Base-by-base conservation (phyloP, 345 rosid genomes). In the Hevea brasiliensis region DNA sequence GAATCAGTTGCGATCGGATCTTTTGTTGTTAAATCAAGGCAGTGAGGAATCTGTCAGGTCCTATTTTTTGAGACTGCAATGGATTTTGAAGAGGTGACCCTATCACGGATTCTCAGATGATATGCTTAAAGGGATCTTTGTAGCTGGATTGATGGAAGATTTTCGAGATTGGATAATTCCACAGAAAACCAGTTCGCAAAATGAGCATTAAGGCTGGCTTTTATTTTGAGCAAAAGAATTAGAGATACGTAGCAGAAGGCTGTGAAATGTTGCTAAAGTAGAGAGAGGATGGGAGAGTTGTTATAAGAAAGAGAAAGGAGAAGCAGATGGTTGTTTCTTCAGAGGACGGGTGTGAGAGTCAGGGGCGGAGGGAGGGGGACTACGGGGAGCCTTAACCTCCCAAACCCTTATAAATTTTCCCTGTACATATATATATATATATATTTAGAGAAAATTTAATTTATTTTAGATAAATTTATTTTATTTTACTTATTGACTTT, bases 51-150 rank as follows among this genome's bases (percentile, higher is more conserved):
- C 74, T 1, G 80, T 79, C 4, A 69, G 87, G 12, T 81, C 85
- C 7, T 81, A 84, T 70, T 84, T 81, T 40, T 51, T 79, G 67
- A 84, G 81, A 57, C 37, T 84, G 55, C 85, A 84, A 54, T 69
- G 81, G 85, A 69, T 77, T 58, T 72, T 84, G 32, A 55, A 68
- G 42, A 76, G 61, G 13, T 79, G 79, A 74, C 81, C 81, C 0
- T 81, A 42, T n/a, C 72, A 79, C 65, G 80, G 82, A 7, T 65
- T 81, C 0, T 41, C 77, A 0, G 83, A 76, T 0, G 59, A 23
- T 15, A 58, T 84, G 60, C 23, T 84, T 18, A 81, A 55, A 64
- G 80, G 76, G 59, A 60, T 81, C 7, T 79, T 84, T 51, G 48
- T 77, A 1, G 84, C 79, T 17, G 87, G 87, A 8, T 61, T 76